Percentiles rank a stretch among this genome's conserved stretches.
Conservation (phyloP, 2,329 filamentous ascomycete species). For the Colletotrichum sublineola region DNA sequence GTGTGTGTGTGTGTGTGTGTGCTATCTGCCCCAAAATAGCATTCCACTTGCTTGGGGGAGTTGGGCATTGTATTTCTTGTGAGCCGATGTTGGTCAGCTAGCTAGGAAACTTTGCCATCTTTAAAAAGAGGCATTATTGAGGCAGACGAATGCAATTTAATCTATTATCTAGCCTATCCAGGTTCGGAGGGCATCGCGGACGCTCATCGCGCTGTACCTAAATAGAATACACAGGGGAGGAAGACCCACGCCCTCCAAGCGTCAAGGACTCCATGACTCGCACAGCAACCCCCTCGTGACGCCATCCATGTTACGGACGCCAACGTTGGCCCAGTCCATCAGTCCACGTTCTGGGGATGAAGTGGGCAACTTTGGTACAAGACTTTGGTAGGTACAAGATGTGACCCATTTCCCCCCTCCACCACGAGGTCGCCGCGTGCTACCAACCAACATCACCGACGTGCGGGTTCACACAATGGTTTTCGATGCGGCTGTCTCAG, state of each 20-base stretch:
- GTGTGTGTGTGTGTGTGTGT: conserved; percentile 17
- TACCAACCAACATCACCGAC: conserved; percentile 33
- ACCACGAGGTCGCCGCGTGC: conserved; percentile 22
- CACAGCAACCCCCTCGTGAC: conserved; percentile 29
- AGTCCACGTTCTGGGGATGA: conserved; percentile 6
- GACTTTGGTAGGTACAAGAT: conserved; percentile 39
- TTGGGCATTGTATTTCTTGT: not conserved
- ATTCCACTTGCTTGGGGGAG: not conserved
- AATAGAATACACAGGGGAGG: conserved; percentile 38
- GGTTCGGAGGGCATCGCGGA: conserved; percentile 33
- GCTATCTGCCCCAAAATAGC: not conserved
- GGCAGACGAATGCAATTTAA: not conserved
- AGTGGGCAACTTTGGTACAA: not conserved
- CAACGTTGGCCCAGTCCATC: conserved; percentile 11
- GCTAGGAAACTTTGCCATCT: not conserved
- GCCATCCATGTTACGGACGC: conserved; percentile 29
- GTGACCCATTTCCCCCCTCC: conserved; percentile 33
- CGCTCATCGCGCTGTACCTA: conserved; percentile 28
- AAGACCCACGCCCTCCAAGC: conserved; percentile 35
- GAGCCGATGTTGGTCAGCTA: not conserved
- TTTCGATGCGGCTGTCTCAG: conserved; percentile 39
- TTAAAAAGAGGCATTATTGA: not conserved
- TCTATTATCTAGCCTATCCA: not conserved
- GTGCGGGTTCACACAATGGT: conserved; percentile 42
- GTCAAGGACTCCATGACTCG: conserved; percentile 37